A percentile compares a stretch with the other conserved stretches of the same genome.
These are phyloP conservation scores for Ustilago cynodontis DNA, from an alignment of 1,284 basidiomycete genomes.

Conservation along the genomic window DNA sequence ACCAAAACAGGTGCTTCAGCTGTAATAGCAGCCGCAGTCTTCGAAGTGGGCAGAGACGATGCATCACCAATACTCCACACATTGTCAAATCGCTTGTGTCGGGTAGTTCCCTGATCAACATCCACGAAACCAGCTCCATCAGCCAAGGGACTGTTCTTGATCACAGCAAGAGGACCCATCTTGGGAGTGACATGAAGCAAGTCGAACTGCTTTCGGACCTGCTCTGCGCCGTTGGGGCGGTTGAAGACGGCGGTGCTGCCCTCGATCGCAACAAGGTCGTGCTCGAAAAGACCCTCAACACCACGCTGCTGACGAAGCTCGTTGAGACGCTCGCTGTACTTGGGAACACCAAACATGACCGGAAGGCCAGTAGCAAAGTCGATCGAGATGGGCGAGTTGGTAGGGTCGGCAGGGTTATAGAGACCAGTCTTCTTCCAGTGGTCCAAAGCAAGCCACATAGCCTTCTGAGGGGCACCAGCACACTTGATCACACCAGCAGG, in stretches of 20 bases:
- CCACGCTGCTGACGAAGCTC: slow-evolving; percentile 82
- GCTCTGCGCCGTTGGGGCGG: slow-evolving; percentile 46
- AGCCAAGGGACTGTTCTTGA: slow-evolving; percentile 75
- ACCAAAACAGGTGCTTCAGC: slow-evolving; percentile 91
- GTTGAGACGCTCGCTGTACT: slow-evolving; percentile 89
- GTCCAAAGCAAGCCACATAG: slow-evolving; percentile 67
- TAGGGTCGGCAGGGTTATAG: slow-evolving; percentile 58
- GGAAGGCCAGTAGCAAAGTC: slow-evolving; percentile 90
- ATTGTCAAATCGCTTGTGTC: slow-evolving; percentile 84
- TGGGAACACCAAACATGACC: slow-evolving; percentile 85
- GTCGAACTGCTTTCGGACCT: slow-evolving; percentile 81
- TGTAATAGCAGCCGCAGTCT: slow-evolving; percentile 94
- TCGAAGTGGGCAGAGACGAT: slow-evolving; percentile 90
- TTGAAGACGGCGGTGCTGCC: slow-evolving; percentile 81
- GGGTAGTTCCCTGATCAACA: slow-evolving; percentile 83
- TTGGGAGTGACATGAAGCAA: slow-evolving; percentile 89
- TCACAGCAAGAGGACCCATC: slow-evolving; percentile 86
- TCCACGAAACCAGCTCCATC: slow-evolving; percentile 78
- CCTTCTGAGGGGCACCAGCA: slow-evolving; percentile 78
- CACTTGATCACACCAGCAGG: slow-evolving; percentile 95
- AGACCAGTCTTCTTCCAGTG: slow-evolving; percentile 60
- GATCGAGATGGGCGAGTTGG: slow-evolving; percentile 74
- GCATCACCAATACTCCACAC: slow-evolving; percentile 92
- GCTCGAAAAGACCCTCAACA: slow-evolving; percentile 82
- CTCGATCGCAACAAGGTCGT: slow-evolving; percentile 82